Evolutionary conservation across 2,329 filamentous ascomycete species (phyloP).

Genomic region (Fusarium sp.): DNA sequence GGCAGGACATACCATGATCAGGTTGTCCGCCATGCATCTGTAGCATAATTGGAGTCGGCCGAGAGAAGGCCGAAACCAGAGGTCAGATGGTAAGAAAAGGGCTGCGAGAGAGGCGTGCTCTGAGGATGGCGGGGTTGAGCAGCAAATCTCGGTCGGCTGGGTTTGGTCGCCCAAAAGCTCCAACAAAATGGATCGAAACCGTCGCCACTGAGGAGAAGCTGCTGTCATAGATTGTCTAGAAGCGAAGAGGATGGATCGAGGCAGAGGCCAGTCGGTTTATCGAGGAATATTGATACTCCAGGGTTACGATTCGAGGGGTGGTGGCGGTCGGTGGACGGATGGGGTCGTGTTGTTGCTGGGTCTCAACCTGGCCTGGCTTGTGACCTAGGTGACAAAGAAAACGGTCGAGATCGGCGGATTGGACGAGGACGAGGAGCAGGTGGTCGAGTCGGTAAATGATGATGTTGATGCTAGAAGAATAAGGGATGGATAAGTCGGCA

Average conservation of each 20-base stretch:
- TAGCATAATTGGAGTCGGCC: slow-evolving; percentile 55
- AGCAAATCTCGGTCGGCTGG: slow-evolving; percentile 43
- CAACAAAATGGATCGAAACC: slow-evolving; percentile 21
- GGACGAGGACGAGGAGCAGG: not conserved
- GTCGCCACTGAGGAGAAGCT: slow-evolving; percentile 18
- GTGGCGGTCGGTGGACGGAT: slow-evolving; percentile 18
- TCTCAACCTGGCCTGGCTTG: slow-evolving; percentile 36
- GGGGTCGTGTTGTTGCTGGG: slow-evolving; percentile 23
- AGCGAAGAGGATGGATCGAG: slow-evolving; percentile 1
- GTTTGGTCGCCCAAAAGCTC: slow-evolving; percentile 22
- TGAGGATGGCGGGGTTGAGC: slow-evolving; percentile 43
- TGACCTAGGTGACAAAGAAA: slow-evolving; percentile 38
- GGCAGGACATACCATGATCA: slow-evolving; percentile 52
- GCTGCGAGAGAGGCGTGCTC: slow-evolving; percentile 27
- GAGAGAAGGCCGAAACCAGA: slow-evolving; percentile 35
- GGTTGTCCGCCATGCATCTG: slow-evolving; percentile 57
- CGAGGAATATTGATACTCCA: slow-evolving; percentile 32
- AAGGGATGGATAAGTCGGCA: not conserved
- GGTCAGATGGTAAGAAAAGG: slow-evolving; percentile 32
- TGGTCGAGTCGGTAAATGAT: not conserved
- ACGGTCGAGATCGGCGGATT: slow-evolving; percentile 14
- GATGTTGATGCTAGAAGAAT: not conserved
- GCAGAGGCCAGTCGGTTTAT: slow-evolving; percentile 14
- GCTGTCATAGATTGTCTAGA: slow-evolving; percentile 18
- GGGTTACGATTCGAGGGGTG: slow-evolving; percentile 26